Evolutionary conservation across 1,284 basidiomycete genomes (phyloP).

Genomic region (Takashimella tepidaria): DNA sequence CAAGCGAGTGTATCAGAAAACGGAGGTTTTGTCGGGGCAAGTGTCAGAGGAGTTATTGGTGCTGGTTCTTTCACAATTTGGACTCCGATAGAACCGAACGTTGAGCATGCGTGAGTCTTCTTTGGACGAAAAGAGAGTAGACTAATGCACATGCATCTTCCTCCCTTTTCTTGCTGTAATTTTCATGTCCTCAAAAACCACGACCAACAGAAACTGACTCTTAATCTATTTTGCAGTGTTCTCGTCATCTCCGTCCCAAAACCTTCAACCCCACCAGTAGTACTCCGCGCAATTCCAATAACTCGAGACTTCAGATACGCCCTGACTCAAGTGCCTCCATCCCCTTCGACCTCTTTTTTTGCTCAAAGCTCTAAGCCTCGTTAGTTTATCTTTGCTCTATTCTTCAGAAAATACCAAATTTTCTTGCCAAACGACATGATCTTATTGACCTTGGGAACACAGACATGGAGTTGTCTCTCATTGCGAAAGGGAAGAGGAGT

Average conservation of each 20-base stretch:
- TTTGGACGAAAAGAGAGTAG: not conserved
- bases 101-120: not conserved
- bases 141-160: too few species aligned
- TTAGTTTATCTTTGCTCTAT: constrained; percentile 10
- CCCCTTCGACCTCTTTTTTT: constrained; percentile 41
- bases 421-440: too few species aligned
- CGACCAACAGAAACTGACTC: too few species aligned
- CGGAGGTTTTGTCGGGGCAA: too few species aligned
- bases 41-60: too few species aligned
- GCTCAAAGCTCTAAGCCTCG: constrained; percentile 40
- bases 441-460: constrained; percentile 6
- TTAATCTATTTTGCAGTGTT: constrained; percentile 25
- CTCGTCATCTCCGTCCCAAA: constrained; percentile 21
- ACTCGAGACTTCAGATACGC: constrained; percentile 20
- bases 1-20: too few species aligned
- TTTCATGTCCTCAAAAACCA: too few species aligned
- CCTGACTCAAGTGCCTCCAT: constrained; percentile 39
- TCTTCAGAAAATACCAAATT: too few species aligned
- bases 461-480: constrained; percentile 14
- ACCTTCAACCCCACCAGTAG: constrained; percentile 1
- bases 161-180: too few species aligned
- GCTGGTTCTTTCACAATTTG: too few species aligned
- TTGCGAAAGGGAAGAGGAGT: constrained; percentile 59
- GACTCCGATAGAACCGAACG: too few species aligned
- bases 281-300: constrained; percentile 30